Base-by-base conservation (phyloP, 805 yeast genomes). In the Ogataea pilisensis region DNA sequence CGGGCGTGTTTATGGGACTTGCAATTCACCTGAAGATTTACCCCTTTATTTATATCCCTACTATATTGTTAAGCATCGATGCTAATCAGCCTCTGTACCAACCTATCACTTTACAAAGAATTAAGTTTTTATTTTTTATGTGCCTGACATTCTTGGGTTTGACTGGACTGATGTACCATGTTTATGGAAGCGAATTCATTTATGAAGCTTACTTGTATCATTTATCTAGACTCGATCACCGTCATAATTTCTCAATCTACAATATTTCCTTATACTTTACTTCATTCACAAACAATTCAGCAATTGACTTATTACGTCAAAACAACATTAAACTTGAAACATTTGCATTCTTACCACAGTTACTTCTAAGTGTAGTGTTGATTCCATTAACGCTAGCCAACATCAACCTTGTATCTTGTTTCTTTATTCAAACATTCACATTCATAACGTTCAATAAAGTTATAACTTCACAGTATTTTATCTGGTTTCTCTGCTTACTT, bases 211-310 rank as follows among this genome's bases (percentile, higher is more conserved):
- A 86, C 57, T 56, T 88, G 4, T 90, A 91, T 58, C 99, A 91
- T 61, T 65, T 91, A 31, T 69, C 76, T 8, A 70, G 99, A 45
- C 63, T 87, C 4, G 99, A 93, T 60, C 99, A 93, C 61, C 76
- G 99, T 35, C 99, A 93, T 64, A 93, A 93, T 63, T 93, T 93
- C 58, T 86, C 96, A 4, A 69, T 90, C 2, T 93, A 90, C 74
- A 85, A 90, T 59, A 66, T 87, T 11, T 66, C 82, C 18, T 66
- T 93, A 31, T 85, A 84, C 59, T 76, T 74, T 56, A 73, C 73
- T 34, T 80, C 89, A 2, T 69, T 69, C 14, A 37, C 49, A 7
- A 36, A 42, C 6, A 14, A 31, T 4, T 53, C 58, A 6, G 32
- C 49, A 14, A 16, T 52, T 13, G 26, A 34, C 8, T 26, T 43